phyloP scores from a whole-genome alignment of 116 monocot genomes.

The Dioscorea cayenensis region DNA sequence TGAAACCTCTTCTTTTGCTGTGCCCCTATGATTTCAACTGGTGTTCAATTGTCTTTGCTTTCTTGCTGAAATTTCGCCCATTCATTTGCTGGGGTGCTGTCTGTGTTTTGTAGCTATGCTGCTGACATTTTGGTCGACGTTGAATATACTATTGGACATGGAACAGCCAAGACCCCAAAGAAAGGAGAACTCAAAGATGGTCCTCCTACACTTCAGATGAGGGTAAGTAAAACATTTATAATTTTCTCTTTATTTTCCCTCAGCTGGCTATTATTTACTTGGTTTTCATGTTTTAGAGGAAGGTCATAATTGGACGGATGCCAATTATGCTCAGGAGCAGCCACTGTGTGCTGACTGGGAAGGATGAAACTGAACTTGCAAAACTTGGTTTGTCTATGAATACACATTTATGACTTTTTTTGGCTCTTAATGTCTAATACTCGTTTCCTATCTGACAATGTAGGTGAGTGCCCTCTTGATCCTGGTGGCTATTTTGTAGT shows the following conservation, averaged over 20 bases:
- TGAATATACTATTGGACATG: conserved; percentile 26
- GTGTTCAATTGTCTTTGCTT: neutral
- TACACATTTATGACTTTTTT: neutral
- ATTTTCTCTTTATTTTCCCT: neutral
- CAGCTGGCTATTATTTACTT: neutral
- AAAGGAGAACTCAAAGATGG: conserved; percentile 22
- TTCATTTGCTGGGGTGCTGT: neutral
- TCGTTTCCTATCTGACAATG: conserved; percentile 8
- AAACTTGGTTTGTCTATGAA: conserved; percentile 47
- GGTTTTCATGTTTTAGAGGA: conserved; percentile 14
- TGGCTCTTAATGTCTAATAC: neutral
- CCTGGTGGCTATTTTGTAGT: conserved; percentile 94
- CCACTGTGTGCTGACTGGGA: conserved; percentile 61
- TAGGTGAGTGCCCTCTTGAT: conserved; percentile 98
- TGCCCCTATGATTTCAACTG: neutral
- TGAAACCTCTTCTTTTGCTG: too few species aligned
- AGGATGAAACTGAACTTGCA: conserved; percentile 88
- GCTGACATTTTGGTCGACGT: conserved; percentile 78
- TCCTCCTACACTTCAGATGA: too few species aligned
- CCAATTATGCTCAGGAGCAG: conserved; percentile 93
- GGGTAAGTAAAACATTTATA: too few species aligned
- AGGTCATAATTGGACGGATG: conserved; percentile 58
- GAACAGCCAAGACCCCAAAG: conserved; percentile 14
- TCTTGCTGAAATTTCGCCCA: neutral
- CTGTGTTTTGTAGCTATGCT: conserved; percentile 46